Percentiles rank a stretch among this genome's conserved stretches.
These are phyloP conservation scores for Panicum hallii DNA, from an alignment of 202 grass and related monocot genomes.

Conservation along the genomic window DNA sequence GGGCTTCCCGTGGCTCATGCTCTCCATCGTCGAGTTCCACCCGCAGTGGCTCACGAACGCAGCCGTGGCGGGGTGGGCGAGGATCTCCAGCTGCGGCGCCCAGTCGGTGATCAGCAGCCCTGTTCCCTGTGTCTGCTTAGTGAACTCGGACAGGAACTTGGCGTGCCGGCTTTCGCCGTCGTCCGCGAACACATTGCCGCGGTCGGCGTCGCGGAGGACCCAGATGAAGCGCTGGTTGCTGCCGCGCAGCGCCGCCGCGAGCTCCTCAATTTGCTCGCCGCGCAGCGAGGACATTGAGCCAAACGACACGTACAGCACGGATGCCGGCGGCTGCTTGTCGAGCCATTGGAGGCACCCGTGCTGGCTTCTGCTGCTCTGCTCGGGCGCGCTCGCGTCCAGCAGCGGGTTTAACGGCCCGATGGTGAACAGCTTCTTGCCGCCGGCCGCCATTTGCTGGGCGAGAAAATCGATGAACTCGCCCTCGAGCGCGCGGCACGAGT, in stretches of 20 bases:
- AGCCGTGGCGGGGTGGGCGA: slow-evolving; percentile 54
- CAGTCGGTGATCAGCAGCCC: slow-evolving; percentile 60
- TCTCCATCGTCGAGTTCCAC: slow-evolving; percentile 85
- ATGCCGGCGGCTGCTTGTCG: slow-evolving; percentile 54
- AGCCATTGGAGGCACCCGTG: slow-evolving; percentile 69
- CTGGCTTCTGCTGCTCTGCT: not conserved
- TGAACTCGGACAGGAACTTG: slow-evolving; percentile 41
- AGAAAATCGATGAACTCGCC: slow-evolving; percentile 56
- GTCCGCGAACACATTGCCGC: slow-evolving; percentile 36
- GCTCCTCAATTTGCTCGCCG: slow-evolving; percentile 48
- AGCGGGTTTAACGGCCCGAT: slow-evolving; percentile 59
- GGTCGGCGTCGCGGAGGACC: slow-evolving; percentile 70
- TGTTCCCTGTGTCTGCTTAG: not conserved
- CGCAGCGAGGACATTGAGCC: slow-evolving; percentile 55
- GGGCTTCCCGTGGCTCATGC: slow-evolving; percentile 63
- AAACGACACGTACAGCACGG: slow-evolving; percentile 62
- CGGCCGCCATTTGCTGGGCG: not conserved
- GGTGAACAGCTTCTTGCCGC: slow-evolving; percentile 55
- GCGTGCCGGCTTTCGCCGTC: not conserved
- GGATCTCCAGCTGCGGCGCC: slow-evolving; percentile 78
- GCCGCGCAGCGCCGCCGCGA: slow-evolving; percentile 49
- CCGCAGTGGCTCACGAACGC: slow-evolving; percentile 85
- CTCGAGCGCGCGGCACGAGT: slow-evolving; percentile 57
- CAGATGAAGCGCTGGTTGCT: slow-evolving; percentile 63
- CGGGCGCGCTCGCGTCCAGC: not conserved